Percentiles rank a stretch among this genome's conserved stretches.
These are phyloP conservation scores for Pythium dissotocum DNA, from an alignment of 352 stramenopile genomes.

Conservation along the genomic window DNA sequence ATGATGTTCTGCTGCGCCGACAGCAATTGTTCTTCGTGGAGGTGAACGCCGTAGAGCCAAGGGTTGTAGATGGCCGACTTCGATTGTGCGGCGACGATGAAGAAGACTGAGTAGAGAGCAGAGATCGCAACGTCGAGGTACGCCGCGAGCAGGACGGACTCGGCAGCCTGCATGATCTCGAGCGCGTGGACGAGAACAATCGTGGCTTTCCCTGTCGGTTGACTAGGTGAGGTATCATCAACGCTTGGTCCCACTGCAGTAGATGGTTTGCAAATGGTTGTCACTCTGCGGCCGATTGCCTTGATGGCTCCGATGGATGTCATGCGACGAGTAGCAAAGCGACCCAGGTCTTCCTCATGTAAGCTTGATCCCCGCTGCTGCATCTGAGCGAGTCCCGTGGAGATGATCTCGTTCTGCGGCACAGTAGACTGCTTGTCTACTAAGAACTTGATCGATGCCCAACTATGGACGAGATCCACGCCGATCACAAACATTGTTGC, in stretches of 20 bases:
- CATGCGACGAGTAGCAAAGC: neutral
- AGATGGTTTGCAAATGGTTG: no score
- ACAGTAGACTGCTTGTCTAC: slow-evolving; percentile 12
- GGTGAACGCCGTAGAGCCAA: slow-evolving; percentile 6
- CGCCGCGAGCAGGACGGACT: slow-evolving; percentile 19
- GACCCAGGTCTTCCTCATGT: neutral
- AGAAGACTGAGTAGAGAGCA: neutral
- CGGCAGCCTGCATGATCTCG: slow-evolving; percentile 12
- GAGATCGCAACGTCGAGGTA: slow-evolving; percentile 19
- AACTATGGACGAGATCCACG: slow-evolving; percentile 17
- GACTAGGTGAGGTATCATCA: no score
- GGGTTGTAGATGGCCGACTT: slow-evolving; percentile 15
- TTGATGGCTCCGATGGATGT: neutral
- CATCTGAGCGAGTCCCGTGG: neutral
- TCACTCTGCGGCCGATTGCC: no score
- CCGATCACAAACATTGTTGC: slow-evolving; percentile 18
- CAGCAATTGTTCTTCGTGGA: neutral
- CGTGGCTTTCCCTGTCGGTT: no score
- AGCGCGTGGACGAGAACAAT: neutral
- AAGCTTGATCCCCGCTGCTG: neutral
- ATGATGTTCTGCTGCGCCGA: neutral
- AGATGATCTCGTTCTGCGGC: slow-evolving; percentile 5
- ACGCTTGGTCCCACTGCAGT: no score
- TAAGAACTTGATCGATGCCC: neutral
- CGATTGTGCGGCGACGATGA: slow-evolving; percentile 5